Evolutionary conservation across 805 yeast species (phyloP), one percentile per base, ranked within the genome.

Genomic region (Phaffomyces thermotolerans): DNA sequence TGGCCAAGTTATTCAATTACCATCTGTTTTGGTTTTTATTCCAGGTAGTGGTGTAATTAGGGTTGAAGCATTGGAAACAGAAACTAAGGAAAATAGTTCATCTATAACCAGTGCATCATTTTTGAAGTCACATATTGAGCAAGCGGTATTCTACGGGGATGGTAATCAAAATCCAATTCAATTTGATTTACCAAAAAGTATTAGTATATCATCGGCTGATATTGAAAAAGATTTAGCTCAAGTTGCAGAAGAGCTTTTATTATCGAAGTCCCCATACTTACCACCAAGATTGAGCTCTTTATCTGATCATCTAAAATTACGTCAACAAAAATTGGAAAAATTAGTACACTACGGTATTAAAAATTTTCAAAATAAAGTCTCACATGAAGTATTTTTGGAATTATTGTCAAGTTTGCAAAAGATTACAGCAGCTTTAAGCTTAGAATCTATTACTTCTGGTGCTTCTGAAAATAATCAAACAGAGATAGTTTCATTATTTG

Each of bases 41-140:
- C 67, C 71, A 8, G 71, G 72, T 30, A 69, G 75, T 20, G 95
- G 93, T 5, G 74, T 83, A 2, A 56, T 86, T 32, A 68, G 78
- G 46, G 62, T 87, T 20, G 85, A 81, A 44, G 58, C 79, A 29
- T 67, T 51, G 1, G 58, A 51, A 5, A 45, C 52, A 1, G 43
- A 44, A 6, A 52, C 47, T 5, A 59, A 54, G 4, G 58, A 49
- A 0, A 43, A 47, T 1, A 44, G 43, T 8, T 57, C 48, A 52
- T 51, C 57, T 25, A 41, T 53, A n/a, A 43, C 50, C 6, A 29
- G 48, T 5, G 47, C 45, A 6, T 50, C 69, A 4, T 69, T 79
- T 38, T 68, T 85, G 30, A 81, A 81, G 56, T 75, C 87, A 0
- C 90, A 81, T 52, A 76, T 91, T 20, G 93, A 84, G 51, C 97